These are phyloP conservation scores for Rhypophila decipiens DNA, from an alignment of 495 filamentous ascomycete genomes.

Conservation along the genomic window DNA sequence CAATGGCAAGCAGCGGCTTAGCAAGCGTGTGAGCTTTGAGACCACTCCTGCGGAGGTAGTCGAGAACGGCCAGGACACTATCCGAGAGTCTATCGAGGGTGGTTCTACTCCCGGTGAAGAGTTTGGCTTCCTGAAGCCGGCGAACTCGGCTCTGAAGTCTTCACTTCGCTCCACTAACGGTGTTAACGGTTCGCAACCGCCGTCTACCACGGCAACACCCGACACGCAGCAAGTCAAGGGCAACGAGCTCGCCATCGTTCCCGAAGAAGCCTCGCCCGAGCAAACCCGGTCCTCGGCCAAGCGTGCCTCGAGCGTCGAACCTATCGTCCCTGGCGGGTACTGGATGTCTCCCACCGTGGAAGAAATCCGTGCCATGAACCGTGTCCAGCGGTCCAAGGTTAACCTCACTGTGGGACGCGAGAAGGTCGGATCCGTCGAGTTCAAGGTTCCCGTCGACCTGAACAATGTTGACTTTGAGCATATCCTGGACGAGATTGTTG, in stretches of 20 bases:
- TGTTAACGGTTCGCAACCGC: slow-evolving; percentile 41
- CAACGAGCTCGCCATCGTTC: slow-evolving; percentile 73
- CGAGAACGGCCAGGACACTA: slow-evolving; percentile 19
- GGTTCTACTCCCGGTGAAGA: slow-evolving; percentile 55
- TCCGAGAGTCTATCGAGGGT: slow-evolving; percentile 1
- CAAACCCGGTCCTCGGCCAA: slow-evolving; percentile 19
- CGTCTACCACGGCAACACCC: slow-evolving; percentile 37
- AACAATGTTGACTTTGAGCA: slow-evolving; percentile 62
- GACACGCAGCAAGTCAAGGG: slow-evolving; percentile 70
- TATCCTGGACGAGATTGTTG: slow-evolving; percentile 65
- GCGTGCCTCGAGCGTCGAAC: slow-evolving; percentile 43
- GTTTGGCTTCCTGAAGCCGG: slow-evolving; percentile 58
- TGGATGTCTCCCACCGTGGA: slow-evolving; percentile 72
- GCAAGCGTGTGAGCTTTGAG: slow-evolving; percentile 89
- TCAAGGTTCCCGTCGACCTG: slow-evolving; percentile 77
- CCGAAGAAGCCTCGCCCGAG: slow-evolving; percentile 53
- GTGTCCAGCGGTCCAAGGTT: slow-evolving; percentile 64
- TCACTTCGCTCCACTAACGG: slow-evolving; percentile 44
- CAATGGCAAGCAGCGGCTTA: slow-evolving; percentile 52
- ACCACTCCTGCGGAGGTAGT: slow-evolving; percentile 40
- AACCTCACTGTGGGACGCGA: slow-evolving; percentile 77
- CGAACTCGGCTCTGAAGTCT: slow-evolving; percentile 21
- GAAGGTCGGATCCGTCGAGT: slow-evolving; percentile 69
- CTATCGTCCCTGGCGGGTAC: slow-evolving; percentile 74
- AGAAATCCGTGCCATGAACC: slow-evolving; percentile 67